These are phyloP conservation scores for Oryza glumipatula DNA, from an alignment of 176 grass and related monocot species.

Conservation along the genomic window DNA sequence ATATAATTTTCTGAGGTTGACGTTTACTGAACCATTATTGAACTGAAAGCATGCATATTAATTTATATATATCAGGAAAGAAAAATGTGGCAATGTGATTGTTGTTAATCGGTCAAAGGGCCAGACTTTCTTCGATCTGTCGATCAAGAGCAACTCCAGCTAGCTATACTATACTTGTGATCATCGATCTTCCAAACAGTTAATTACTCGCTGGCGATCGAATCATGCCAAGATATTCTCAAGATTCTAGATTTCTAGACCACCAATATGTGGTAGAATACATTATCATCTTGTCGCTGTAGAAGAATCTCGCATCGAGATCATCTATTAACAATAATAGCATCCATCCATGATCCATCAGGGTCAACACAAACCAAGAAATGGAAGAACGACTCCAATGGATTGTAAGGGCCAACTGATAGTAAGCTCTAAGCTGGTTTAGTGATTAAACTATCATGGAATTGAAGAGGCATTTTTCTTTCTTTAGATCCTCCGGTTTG, in stretches of 20 bases:
- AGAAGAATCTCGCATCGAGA: conserved; percentile 53
- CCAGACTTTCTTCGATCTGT: conserved; percentile 16
- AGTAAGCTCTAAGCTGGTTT: background rate
- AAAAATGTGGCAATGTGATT: conserved; percentile 7
- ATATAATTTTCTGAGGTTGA: conserved; percentile 12
- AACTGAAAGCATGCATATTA: background rate
- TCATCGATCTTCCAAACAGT: background rate
- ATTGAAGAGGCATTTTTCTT: conserved; percentile 42
- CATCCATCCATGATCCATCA: background rate
- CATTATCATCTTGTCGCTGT: conserved; percentile 35
- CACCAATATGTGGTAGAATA: conserved; percentile 26
- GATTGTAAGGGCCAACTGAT: conserved; percentile 29
- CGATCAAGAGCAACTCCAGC: background rate
- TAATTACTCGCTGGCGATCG: conserved; percentile 20
- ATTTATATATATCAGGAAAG: background rate
- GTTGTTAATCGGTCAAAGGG: conserved; percentile 29
- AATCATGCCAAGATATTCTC: conserved; percentile 47
- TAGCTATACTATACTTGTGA: background rate
- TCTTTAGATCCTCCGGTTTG: conserved; percentile 39
- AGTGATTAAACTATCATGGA: conserved; percentile 23
- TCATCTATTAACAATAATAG: conserved; percentile 38
- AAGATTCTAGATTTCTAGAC: conserved; percentile 39
- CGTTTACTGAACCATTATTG: conserved; percentile 10
- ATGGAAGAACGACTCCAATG: conserved; percentile 25
- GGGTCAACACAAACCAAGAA: conserved; percentile 21